Evolutionary conservation across 129 eudicot species (phyloP).

Genomic region (Flaveria linearis): DNA sequence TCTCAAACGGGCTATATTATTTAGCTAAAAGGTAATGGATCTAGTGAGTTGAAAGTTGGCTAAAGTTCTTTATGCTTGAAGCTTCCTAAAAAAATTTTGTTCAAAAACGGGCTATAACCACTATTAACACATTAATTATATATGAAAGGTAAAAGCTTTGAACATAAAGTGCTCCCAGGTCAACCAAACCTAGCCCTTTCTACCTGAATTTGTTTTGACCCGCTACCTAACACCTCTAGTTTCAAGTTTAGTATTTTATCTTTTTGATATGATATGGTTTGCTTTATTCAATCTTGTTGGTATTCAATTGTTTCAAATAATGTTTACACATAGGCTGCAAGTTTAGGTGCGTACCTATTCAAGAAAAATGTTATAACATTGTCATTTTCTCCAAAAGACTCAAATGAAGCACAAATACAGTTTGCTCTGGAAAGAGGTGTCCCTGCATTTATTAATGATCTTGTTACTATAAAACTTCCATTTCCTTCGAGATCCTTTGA

Average conservation of each 20-base stretch:
- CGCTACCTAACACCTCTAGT: neutral
- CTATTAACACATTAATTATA: neutral
- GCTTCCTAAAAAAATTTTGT: neutral
- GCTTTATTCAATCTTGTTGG: neutral
- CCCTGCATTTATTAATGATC: slow-evolving; percentile 38
- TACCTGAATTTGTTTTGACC: neutral
- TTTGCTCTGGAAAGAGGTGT: slow-evolving; percentile 53
- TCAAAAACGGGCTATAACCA: neutral
- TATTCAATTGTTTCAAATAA: neutral
- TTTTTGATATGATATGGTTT: neutral
- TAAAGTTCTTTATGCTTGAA: neutral
- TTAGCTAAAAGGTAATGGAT: neutral
- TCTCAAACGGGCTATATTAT: neutral
- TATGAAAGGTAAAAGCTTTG: neutral
- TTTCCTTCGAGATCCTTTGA: slow-evolving; percentile 42
- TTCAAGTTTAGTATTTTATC: neutral
- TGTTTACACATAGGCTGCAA: slow-evolving; percentile 30
- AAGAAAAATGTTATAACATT: slow-evolving; percentile 38
- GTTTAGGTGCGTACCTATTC: slow-evolving; percentile 34
- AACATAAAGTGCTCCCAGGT: neutral
- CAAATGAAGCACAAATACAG: slow-evolving; percentile 37
- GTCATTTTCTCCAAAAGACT: slow-evolving; percentile 38
- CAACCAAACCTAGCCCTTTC: neutral
- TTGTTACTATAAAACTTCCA: slow-evolving; percentile 35
- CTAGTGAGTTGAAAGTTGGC: neutral